Evolutionary conservation across 257 asterid genomes (phyloP), one percentile per base, ranked within the genome.

Genomic region (Solanum chilense): DNA sequence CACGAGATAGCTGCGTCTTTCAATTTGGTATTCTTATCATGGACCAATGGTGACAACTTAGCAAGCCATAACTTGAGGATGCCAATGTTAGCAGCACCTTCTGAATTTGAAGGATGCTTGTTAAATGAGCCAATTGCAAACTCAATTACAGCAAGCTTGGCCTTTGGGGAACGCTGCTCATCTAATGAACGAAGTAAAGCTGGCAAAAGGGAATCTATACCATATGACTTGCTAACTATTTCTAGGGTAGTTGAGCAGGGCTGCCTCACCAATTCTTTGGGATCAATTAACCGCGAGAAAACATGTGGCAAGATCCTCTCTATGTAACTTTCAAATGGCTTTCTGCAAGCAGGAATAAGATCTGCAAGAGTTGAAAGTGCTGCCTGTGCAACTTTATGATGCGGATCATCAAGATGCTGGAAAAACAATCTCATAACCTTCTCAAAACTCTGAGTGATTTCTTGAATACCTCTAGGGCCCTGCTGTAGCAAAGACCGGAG

Each of bases 321-420:
- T 94, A 97, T 90, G 89, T 96, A 97, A 92, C 98, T 93, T 89
- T 97, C 99, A 89, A 97, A 97, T 42, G 98, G 99, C 92, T 95
- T 97, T 91, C 94, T 93, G 91, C 99, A 97, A 91, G 97, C 92
- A 11, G 99, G 99, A 84, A 97, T 96, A 89, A 97, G 97, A 88
- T 95, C 99, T 20, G 99, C 98, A 86, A 97, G 98, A 75, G 99
- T 96, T 86, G 98, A 95, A 83, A 97, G 98, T 83, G 99, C 99
- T 39, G 99, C 99, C 89, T 97, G 99, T 66, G 99, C 99, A 86
- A 97, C 99, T 91, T 97, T 97, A 90, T 97, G 99, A 89, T 97
- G 99, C 86, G 99, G 99, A 88, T 97, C 99, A 92, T 96, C 99
- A 95, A 97, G 93, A 90, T 97, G 99, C 95, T 96, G 99, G 92